A percentile compares a stretch with the other conserved stretches of the same genome.
Conservation (phyloP, 148 eudicot genomes). For the Bassia scoparia region DNA sequence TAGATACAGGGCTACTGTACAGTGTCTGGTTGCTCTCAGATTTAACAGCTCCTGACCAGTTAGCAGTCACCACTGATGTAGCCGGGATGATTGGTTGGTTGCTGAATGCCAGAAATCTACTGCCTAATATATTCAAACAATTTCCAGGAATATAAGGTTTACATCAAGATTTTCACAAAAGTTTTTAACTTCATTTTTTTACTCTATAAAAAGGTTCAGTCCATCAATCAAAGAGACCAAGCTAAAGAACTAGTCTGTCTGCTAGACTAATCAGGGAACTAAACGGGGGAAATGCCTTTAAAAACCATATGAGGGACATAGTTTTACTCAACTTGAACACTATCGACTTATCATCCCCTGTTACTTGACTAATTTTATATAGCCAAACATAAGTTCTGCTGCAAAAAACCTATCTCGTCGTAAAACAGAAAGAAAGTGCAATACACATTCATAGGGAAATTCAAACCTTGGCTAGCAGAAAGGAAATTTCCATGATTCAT, state of each 20-base stretch:
- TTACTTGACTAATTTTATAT: too few relatives aligned
- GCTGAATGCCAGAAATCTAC: constrained; percentile 51
- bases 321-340: not conserved
- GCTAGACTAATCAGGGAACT: not conserved
- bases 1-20: constrained; percentile 26
- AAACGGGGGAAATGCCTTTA: not conserved
- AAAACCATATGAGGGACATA: not conserved
- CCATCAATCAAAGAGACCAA: not conserved
- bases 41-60: constrained; percentile 46
- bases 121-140: constrained; percentile 28
- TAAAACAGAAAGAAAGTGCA: not conserved
- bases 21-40: constrained; percentile 34
- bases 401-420: not conserved
- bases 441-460: not conserved
- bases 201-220: not conserved
- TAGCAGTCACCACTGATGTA: constrained; percentile 38
- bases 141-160: not conserved
- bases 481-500: constrained; percentile 37
- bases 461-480: constrained; percentile 49
- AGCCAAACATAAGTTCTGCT: not conserved
- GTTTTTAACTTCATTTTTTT: too few relatives aligned
- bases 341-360: not conserved
- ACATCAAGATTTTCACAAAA: not conserved
- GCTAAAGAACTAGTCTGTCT: not conserved
- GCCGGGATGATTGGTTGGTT: constrained; percentile 40